phyloP scores from a whole-genome alignment of 176 grass and related monocot species.

The Bonia amplexicaulis region DNA sequence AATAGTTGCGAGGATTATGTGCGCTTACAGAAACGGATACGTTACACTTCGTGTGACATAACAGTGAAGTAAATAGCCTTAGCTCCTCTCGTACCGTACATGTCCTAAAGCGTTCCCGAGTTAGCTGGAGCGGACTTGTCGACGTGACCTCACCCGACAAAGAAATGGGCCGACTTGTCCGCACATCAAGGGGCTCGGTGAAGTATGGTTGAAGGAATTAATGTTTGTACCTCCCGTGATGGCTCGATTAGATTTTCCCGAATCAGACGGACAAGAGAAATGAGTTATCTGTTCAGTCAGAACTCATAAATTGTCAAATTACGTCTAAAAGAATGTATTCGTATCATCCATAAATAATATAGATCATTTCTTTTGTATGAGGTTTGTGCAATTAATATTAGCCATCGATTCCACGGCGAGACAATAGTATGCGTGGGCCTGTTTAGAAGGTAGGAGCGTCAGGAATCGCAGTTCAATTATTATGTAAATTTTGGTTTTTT shows the following conservation, averaged over 20 bases:
- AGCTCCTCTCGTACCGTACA: no score
- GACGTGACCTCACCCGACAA: conserved; percentile 16
- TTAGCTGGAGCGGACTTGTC: not conserved
- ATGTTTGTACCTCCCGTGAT: not conserved
- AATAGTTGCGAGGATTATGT: no score
- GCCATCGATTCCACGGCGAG: not conserved
- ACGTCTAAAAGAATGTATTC: not conserved
- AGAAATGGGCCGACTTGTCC: not conserved
- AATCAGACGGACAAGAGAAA: not conserved
- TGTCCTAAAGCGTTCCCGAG: not conserved
- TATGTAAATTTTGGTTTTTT: not conserved
- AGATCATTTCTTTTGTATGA: not conserved
- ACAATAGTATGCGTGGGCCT: not conserved
- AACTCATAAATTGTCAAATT: not conserved
- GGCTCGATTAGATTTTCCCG: not conserved
- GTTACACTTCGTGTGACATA: no score
- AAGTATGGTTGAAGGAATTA: conserved; percentile 35
- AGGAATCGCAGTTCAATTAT: not conserved
- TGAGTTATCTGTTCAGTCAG: not conserved
- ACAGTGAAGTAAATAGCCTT: no score
- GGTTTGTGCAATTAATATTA: not conserved
- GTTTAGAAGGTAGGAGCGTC: not conserved
- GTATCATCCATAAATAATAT: not conserved
- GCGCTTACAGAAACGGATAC: no score
- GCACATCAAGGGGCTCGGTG: not conserved